Evolutionary conservation across 2,329 filamentous ascomycete species (phyloP).

Genomic region (Alternaria triticina): DNA sequence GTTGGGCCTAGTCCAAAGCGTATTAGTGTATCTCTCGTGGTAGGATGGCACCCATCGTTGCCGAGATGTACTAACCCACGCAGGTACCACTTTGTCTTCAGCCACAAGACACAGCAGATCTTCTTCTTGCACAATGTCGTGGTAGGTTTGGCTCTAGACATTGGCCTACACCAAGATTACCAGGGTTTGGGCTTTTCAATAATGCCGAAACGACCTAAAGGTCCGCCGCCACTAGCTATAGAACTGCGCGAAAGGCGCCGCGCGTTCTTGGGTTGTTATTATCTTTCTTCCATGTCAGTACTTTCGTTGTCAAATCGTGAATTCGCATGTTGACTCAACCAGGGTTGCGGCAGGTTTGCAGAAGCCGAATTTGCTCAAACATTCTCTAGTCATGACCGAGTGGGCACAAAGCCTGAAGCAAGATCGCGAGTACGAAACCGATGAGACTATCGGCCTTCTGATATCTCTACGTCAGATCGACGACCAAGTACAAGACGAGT

Average conservation of each 20-base stretch:
- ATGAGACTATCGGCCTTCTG: slow-evolving; percentile 31
- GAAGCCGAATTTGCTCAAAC: slow-evolving; percentile 42
- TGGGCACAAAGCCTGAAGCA: slow-evolving; percentile 29
- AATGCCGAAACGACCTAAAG: slow-evolving; percentile 12
- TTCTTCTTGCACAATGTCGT: slow-evolving; percentile 42
- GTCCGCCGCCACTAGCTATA: slow-evolving; percentile 14
- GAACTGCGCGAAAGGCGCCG: slow-evolving; percentile 38
- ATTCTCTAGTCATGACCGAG: slow-evolving; percentile 36
- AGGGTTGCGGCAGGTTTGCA: slow-evolving; percentile 39
- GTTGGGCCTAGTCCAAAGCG: slow-evolving; percentile 40
- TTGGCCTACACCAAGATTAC: slow-evolving; percentile 33
- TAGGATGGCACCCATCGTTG: slow-evolving; percentile 4
- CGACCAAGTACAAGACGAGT: slow-evolving; percentile 40
- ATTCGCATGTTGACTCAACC: background rate
- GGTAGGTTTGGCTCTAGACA: slow-evolving; percentile 40
- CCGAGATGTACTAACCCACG: background rate
- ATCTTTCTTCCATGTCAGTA: slow-evolving; percentile 40
- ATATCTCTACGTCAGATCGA: slow-evolving; percentile 39
- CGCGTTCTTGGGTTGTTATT: slow-evolving; percentile 44
- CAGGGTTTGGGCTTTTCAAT: slow-evolving; percentile 21
- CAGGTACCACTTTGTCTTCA: slow-evolving; percentile 46
- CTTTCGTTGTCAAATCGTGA: background rate
- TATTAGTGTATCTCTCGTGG: slow-evolving; percentile 45
- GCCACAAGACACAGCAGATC: slow-evolving; percentile 45
- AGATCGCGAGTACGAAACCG: slow-evolving; percentile 32